Conservation (phyloP, 371 early-diverging fungal species). For the Mucor velutinosus region DNA sequence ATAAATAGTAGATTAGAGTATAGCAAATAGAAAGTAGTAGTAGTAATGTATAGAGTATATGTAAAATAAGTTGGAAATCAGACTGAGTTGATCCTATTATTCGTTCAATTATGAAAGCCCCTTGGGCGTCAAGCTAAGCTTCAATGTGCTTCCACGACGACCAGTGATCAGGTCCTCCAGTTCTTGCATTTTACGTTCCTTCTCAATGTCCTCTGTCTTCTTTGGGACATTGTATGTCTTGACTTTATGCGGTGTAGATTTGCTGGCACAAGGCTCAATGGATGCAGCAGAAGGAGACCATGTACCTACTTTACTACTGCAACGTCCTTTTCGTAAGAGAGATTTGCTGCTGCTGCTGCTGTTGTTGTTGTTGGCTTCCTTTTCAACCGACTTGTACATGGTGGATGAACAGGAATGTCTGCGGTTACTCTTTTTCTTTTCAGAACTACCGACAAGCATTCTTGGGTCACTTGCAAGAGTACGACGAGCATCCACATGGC, state of each 20-base stretch:
- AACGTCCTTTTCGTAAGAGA: slow-evolving; percentile 14
- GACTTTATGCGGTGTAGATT: slow-evolving; percentile 38
- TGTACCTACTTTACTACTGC: slow-evolving; percentile 17
- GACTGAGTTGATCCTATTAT: neutral
- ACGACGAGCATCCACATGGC: slow-evolving; percentile 3
- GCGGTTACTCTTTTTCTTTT: slow-evolving; percentile 2
- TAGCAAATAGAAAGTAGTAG: neutral
- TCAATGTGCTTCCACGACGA: slow-evolving; percentile 48
- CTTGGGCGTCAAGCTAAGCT: slow-evolving; percentile 49
- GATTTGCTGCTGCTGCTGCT: neutral
- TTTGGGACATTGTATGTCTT: slow-evolving; percentile 36
- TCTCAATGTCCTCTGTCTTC: slow-evolving; percentile 28
- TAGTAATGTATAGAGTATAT: neutral
- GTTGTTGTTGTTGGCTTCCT: neutral
- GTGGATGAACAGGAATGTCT: slow-evolving; percentile 35
- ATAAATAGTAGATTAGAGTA: neutral
- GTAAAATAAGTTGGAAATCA: neutral
- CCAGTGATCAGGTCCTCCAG: slow-evolving; percentile 49
- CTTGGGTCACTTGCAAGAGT: slow-evolving; percentile 11
- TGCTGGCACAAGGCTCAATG: slow-evolving; percentile 13
- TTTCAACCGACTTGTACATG: neutral
- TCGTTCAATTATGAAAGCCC: slow-evolving; percentile 13
- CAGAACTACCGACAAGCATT: neutral
- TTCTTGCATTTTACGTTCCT: slow-evolving; percentile 34
- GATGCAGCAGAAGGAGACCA: slow-evolving; percentile 16